Base-by-base conservation (phyloP, 257 asterid genomes). In the Scutellaria baicalensis region DNA sequence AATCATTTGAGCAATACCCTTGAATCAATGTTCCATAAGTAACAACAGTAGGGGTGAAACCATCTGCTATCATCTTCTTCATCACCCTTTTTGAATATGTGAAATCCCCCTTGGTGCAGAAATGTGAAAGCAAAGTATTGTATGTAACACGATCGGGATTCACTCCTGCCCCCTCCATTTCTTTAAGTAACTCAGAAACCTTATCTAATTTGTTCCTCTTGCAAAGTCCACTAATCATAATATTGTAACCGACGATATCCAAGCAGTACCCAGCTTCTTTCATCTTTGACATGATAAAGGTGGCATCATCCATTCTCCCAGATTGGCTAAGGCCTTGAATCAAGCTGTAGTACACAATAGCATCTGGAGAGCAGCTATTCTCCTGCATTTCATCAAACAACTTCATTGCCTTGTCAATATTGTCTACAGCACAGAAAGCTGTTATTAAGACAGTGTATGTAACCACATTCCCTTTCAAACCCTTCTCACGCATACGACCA, bases 21-120 rank as follows among this genome's bases (percentile, higher is more conserved):
- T 81, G 77, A 70, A 93, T 89, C 73, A 91, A 8, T 27, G 99
- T 84, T 20, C 96, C 96, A 43, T 82, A 91, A n/a, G 99, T 91
- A 31, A 87, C 80, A 35, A 91, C 88, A 39, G 57, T 82, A 13
- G 96, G 99, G 23, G 72, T 67, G 16, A 84, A 59, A 33, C 96
- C 93, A 56, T 83, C 85, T 1, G 11, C 74, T 0, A 58, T 59
- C 97, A 91, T 91, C 73, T 77, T 75, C 77, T 18, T 84, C 83
- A 89, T 40, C 48, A 88, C 70, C 45, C 55, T 76, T 7, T 65
- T 74, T 33, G 95, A 92, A 14, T 77, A 61, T 4, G 50, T 33
- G 61, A 91, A 86, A 70, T 89, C 84, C 16, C 95, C 95, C 63
- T 78, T 86, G 9, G 71, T 59, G 43, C 96, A 75, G 71, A 82